Base-by-base conservation (phyloP, 345 rosid genomes). In the Bretschneidera sinensis region DNA sequence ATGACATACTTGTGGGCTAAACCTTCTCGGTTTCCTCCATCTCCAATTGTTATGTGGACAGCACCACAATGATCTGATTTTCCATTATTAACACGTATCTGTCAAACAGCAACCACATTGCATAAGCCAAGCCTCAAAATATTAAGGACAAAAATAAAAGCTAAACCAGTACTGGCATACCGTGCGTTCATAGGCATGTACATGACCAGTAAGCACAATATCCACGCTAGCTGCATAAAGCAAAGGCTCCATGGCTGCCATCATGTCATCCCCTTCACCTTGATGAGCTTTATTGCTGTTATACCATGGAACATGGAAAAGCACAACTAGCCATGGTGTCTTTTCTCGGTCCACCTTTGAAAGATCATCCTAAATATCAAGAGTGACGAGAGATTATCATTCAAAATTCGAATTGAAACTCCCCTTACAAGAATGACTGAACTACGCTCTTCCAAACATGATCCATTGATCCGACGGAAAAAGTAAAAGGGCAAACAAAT, bases 11-110 rank as follows among this genome's bases (percentile, higher is more conserved):
- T 81, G 49, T 55, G 78, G 60, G 96, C 97, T 72, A 94, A 68
- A 52, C 99, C 97, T 82, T 94, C 97, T 79, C 71, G 71, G 74
- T 94, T 90, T 56, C 99, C 99, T 59, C 99, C 99, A 77, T 90
- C 91, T 4, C 99, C 96, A 19, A 90, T 83, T 0, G 99, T 86
- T 68, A 90, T 81, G 79, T 95, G 92, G 49, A 91, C 73, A 4
- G 91, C 65, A 65, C 97, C 97, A 56, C 97, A 88, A 14, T 71
- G 78, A 77, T 88, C 85, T 24, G 76, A 71, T 51, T 66, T 85
- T 70, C 95, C 91, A 45, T 79, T 73, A 71, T 75, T 61, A 35
- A 88, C 88, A 25, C 96, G 96, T 56, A 68, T 75, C 96, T 91
- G 89, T 60, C 56, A 52, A 71, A 63, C 24, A 63, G 59, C 43